phyloP scores from a whole-genome alignment of 345 rosid genomes.

The Hirschfeldia incana region DNA sequence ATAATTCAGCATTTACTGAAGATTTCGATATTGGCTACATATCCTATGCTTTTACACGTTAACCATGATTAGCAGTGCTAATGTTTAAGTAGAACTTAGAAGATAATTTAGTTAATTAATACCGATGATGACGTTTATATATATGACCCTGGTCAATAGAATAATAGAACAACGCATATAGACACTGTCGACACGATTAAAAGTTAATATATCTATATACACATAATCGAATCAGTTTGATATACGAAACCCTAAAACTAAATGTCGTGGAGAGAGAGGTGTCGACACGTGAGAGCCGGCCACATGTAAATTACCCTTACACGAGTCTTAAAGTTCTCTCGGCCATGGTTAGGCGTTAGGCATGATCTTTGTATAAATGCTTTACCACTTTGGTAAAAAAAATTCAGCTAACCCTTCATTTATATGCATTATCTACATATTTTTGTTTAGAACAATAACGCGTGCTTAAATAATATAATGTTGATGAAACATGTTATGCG shows the following conservation, averaged over 20 bases:
- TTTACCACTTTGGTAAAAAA: not conserved
- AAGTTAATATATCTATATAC: too few relatives aligned
- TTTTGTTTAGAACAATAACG: not conserved
- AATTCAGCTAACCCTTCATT: not conserved
- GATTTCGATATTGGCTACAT: not conserved
- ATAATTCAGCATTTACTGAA: not conserved
- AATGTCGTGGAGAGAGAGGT: constrained; percentile 15
- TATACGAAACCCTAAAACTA: constrained; percentile 37
- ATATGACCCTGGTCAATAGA: not conserved
- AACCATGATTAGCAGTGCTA: not conserved
- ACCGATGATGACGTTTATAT: not conserved
- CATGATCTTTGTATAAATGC: not conserved
- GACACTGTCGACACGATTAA: constrained; percentile 1
- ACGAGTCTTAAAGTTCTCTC: constrained; percentile 16
- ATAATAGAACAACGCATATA: constrained; percentile 5
- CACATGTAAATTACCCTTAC: constrained; percentile 26
- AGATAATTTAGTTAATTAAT: not conserved
- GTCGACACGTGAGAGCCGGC: constrained; percentile 20
- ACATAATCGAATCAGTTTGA: constrained; percentile 16
- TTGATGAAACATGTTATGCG: not conserved
- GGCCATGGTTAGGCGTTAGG: constrained; percentile 36
- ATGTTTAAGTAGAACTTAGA: not conserved
- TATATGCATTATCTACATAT: not conserved
- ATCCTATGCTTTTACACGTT: not conserved
- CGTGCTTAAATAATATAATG: not conserved